Conservation (phyloP, 345 rosid genomes). For the Orychophragmus violaceus region DNA sequence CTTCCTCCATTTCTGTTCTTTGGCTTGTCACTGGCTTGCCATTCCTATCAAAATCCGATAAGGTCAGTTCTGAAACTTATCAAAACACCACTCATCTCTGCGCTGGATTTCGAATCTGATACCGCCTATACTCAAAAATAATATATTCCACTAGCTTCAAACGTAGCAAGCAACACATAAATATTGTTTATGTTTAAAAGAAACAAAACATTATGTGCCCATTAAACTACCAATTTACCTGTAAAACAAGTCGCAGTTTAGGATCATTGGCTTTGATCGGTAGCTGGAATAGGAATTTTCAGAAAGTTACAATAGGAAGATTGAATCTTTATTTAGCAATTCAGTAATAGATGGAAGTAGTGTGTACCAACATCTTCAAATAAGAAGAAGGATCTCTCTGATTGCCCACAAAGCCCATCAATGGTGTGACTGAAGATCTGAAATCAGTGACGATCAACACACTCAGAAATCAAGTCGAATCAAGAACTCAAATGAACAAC, state of each 20-base stretch:
- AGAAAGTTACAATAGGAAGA: neutral
- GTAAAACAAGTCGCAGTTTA: conserved; percentile 32
- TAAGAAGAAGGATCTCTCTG: conserved; percentile 36
- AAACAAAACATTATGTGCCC: neutral
- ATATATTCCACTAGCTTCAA: neutral
- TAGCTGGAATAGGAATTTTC: conserved; percentile 36
- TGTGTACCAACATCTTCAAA: conserved; percentile 30
- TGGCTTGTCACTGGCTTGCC: too few relatives aligned
- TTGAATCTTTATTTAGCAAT: neutral
- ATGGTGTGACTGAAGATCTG: conserved; percentile 54
- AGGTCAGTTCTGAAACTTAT: too few relatives aligned
- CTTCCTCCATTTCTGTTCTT: too few relatives aligned
- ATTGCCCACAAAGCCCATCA: conserved; percentile 35
- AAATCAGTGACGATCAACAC: neutral
- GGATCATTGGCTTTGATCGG: conserved; percentile 31
- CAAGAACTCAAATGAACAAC: neutral
- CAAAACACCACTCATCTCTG: conserved; percentile 44
- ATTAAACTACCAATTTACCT: conserved; percentile 53
- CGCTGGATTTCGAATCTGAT: conserved; percentile 57
- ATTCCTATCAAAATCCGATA: too few relatives aligned
- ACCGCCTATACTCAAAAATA: conserved; percentile 40
- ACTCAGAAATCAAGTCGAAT: neutral
- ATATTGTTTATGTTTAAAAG: neutral
- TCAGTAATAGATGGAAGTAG: neutral
- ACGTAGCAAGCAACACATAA: neutral